phyloP scores from a whole-genome alignment of 441 rosid genomes.

The Arabidopsis lyrata region DNA sequence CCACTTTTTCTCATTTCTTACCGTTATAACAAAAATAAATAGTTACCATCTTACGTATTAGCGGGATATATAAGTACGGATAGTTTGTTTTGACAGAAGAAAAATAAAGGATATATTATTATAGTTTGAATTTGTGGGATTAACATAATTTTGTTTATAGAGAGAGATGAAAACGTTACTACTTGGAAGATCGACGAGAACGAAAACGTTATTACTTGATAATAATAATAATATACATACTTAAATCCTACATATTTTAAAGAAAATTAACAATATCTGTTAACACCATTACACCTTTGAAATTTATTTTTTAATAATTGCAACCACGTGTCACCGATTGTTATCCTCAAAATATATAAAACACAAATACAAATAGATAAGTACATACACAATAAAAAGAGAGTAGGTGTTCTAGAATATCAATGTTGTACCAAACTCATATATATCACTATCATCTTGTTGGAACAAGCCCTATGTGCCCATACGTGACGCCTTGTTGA shows the following conservation, averaged over 20 bases:
- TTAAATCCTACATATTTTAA: neutral
- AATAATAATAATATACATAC: too few relatives aligned
- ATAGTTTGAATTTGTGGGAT: too few relatives aligned
- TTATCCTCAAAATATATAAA: conserved; percentile 21
- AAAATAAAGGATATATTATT: too few relatives aligned
- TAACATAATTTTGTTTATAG: too few relatives aligned
- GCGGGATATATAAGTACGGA: neutral
- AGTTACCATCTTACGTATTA: neutral
- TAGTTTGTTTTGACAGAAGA: neutral
- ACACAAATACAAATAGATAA: conserved; percentile 22
- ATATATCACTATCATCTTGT: conserved; percentile 41
- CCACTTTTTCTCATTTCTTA: too few relatives aligned
- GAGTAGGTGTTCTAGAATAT: conserved; percentile 36
- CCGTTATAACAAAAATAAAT: too few relatives aligned
- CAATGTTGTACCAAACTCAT: conserved; percentile 39
- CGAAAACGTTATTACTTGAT: too few relatives aligned
- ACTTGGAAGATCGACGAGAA: too few relatives aligned
- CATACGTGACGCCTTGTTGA: conserved; percentile 39
- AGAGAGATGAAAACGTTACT: too few relatives aligned
- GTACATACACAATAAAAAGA: neutral
- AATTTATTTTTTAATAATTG: conserved; percentile 3
- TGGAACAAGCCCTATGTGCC: conserved; percentile 34
- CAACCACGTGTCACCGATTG: conserved; percentile 32
- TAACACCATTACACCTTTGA: conserved; percentile 29
- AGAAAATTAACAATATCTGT: conserved; percentile 20